Evolutionary conservation across 805 yeast species (phyloP), one percentile per base, ranked within the genome.

Genomic region (Saccharomycopsis sp.): DNA sequence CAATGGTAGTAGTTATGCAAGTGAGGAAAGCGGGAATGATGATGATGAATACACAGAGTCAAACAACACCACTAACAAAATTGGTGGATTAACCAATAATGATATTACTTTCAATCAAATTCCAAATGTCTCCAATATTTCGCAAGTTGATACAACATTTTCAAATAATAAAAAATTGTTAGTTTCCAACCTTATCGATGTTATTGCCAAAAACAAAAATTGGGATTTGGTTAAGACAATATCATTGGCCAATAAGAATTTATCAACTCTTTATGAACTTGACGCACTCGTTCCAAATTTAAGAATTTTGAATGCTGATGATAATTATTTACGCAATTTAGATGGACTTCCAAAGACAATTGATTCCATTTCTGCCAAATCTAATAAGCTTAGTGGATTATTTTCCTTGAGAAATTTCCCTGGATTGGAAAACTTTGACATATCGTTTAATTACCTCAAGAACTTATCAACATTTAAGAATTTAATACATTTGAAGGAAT

Each of bases 71-170:
- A 38, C 20, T 20, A 13, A 21, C 9, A 22, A n/a, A 8, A 32
- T 28, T 23, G 29, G 31, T 3, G 22, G 29, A 17, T 11, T 34
- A 33, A 20, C 28, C n/a, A 33, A 32, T 20, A 44, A 44, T 38
- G 45, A 44, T 13, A 51, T 45, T 4, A 47, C 51, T 4, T 46
- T 48, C 19, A 43, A 41, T 20, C 44, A 50, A 1, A 36, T 51
- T 6, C 48, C 51, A 6, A 53, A 54, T 31, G 68, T 71, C 2
- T 72, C 78, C 0, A 62, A 62, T 17, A 53, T 65, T 2, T 68
- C 75, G 2, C 68, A 68, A 23, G 43, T 72, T 9, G 71, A 72
- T 32, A 43, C 69, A 4, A 66, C 76, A 1, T 74, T 74, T 51
- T 63, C 75, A 1, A 68, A 68, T 46, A 66, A 71, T 0, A 66